Evolutionary conservation across 352 stramenopile species (phyloP).

Genomic region (Thalassiosira livingstoniorum): DNA sequence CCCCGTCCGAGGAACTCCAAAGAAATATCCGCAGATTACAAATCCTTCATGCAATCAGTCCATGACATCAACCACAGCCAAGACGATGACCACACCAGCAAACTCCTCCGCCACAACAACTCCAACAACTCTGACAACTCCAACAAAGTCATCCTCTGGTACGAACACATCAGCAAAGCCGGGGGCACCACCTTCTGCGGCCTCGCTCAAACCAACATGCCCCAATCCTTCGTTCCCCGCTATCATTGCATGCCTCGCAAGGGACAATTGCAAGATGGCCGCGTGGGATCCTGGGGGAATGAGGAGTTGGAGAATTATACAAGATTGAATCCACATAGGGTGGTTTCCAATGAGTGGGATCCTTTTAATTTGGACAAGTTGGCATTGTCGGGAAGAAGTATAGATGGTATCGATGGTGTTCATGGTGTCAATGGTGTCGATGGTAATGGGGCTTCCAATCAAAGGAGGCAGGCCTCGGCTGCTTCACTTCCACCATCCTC

Average conservation of each 20-base stretch:
- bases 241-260: constrained; percentile 67
- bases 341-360: constrained; percentile 68
- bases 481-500: background rate
- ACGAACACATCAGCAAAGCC: constrained; percentile 65
- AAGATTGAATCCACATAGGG: background rate
- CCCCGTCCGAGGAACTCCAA: constrained; percentile 33
- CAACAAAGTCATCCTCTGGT: constrained; percentile 47
- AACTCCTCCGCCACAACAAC: background rate
- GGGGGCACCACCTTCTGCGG: constrained; percentile 61
- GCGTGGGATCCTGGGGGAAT: constrained; percentile 55
- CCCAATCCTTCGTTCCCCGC: constrained; percentile 31
- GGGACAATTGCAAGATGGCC: constrained; percentile 31
- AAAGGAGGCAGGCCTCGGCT: background rate
- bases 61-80: background rate
- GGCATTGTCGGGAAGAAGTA: constrained; percentile 5
- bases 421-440: background rate
- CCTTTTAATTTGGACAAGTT: constrained; percentile 50
- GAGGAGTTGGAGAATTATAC: constrained; percentile 38
- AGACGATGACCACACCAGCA: background rate
- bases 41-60: background rate
- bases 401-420: background rate
- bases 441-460: background rate
- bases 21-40: constrained; percentile 5
- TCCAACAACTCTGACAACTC: background rate
- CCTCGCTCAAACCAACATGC: constrained; percentile 54